Percentiles rank a stretch among this genome's conserved stretches.
phyloP scores from a whole-genome alignment of 1,284 basidiomycete genomes.

The Athelia sp. region DNA sequence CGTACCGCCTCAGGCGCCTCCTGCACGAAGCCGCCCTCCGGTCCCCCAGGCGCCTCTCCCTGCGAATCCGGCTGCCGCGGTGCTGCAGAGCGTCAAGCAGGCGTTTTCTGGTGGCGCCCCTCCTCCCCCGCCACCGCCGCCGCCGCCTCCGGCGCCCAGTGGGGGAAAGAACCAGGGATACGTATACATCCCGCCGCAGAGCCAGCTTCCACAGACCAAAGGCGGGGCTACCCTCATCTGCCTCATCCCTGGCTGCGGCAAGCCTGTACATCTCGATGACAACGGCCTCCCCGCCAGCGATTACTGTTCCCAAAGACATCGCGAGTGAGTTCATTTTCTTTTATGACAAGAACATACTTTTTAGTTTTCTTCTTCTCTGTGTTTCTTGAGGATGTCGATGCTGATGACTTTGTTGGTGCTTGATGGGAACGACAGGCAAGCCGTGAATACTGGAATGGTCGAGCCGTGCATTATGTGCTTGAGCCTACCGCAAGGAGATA shows the following conservation, averaged over 20 bases:
- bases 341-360: background rate
- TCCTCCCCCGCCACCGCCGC: background rate
- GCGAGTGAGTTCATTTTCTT: conserved; percentile 35
- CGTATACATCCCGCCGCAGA: no score
- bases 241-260: conserved; percentile 44
- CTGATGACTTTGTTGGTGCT: conserved; percentile 1
- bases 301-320: conserved; percentile 46
- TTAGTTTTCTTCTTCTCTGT: conserved; percentile 1
- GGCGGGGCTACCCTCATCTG: conserved; percentile 18
- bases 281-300: conserved; percentile 38
- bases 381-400: conserved; percentile 2
- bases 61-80: background rate
- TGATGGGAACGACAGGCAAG: conserved; percentile 32
- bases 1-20: background rate
- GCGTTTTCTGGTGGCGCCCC: background rate
- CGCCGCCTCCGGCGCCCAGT: background rate
- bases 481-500: conserved; percentile 41
- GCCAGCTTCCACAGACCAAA: no score
- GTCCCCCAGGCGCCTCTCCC: background rate
- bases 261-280: conserved; percentile 42
- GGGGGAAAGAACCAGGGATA: no score
- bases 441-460: conserved; percentile 38
- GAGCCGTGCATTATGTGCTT: conserved; percentile 49
- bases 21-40: background rate
- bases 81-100: conserved; percentile 1